Evolutionary conservation across 257 asterid genomes (phyloP), one percentile per base, ranked within the genome.

Genomic region (Petunia axillaris): DNA sequence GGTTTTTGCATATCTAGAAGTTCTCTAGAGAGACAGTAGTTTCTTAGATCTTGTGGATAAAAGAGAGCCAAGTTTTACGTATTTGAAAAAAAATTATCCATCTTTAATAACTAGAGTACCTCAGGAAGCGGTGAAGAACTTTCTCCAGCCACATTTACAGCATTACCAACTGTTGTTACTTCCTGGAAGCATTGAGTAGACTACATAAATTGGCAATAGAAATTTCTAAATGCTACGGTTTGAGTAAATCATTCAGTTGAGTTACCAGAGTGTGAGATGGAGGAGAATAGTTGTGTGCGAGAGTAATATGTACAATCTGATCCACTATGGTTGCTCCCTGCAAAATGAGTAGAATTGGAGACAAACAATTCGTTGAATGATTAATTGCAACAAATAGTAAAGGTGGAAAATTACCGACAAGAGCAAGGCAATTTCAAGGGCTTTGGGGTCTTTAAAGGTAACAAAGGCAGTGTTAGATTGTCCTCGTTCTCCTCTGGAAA

Each of bases 321-420:
- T 92, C 97, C 81, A 92, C 93, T 84, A 92, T 89, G 55, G 97
- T 92, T 62, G 97, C 97, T 76, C 97, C 97, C 97, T 92, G 89
- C 81, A 83, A 77, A 76, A 67, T 41, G 71, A 25, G 78, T 48
- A 64, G 58, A 40, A 80, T 37, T 36, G 11, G 50, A 10, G 82
- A 40, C n/a, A 52, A 1, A 55, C 25, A 58, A n/a, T 48, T 57
- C 58, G 36, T 66, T 53, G n/a, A 37, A n/a, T 8, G 13, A 5
- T 38, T 5, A 8, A 58, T 3, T 58, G 46, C 57, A n/a, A 3
- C 14, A 5, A 48, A 10, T 37, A 13, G 52, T 39, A 63, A 9
- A 14, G 3, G 3, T 6, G n/a, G 65, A 59, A 41, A 13, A 73
- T 81, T 90, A 95, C 99, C 86, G 99, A 93, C 86, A 95, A 85